Conservation (phyloP, 495 filamentous ascomycete species). For the Arthonia radiata region DNA sequence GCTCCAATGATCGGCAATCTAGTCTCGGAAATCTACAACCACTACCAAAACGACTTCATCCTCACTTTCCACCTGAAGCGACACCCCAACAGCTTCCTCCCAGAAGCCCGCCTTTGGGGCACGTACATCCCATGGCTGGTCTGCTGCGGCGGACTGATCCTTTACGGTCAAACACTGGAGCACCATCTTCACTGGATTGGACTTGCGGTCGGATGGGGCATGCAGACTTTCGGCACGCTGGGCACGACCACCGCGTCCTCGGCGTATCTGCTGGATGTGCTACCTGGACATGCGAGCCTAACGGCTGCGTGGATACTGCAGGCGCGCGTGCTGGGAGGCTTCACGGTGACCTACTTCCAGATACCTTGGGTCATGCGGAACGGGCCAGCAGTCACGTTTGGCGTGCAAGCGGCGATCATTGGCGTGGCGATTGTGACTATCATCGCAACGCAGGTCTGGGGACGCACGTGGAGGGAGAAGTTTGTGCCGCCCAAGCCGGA, state of each 20-base stretch:
- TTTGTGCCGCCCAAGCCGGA: constrained; percentile 1
- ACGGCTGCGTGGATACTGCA: constrained; percentile 20
- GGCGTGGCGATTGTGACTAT: constrained; percentile 15
- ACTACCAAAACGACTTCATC: constrained; percentile 18
- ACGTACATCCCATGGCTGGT: constrained; percentile 5
- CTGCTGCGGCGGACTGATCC: constrained; percentile 5
- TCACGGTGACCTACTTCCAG: constrained; percentile 23
- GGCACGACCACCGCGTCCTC: constrained; percentile 6
- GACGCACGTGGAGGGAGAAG: constrained; percentile 2
- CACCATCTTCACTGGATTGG: constrained; percentile 5
- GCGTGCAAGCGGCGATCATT: constrained; percentile 19
- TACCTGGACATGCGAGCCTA: constrained; percentile 17
- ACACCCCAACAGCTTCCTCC: constrained; percentile 5
- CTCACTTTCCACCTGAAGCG: constrained; percentile 3
- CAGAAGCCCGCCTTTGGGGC: constrained; percentile 8
- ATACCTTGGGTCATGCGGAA: constrained; percentile 17
- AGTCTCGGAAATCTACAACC: constrained; percentile 14
- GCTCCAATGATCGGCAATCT: constrained; percentile 15
- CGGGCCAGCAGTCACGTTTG: constrained; percentile 20
- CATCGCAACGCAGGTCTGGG: constrained; percentile 4
- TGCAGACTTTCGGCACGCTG: constrained; percentile 6
- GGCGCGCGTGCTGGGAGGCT: constrained; percentile 20
- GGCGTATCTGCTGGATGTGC: constrained; percentile 17
- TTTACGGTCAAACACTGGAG: constrained; percentile 7
- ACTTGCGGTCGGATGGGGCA: constrained; percentile 7